Evolutionary conservation across 352 stramenopile genomes (phyloP), one percentile per base, ranked within the genome.

Genomic region (Pythium rishiriense): DNA sequence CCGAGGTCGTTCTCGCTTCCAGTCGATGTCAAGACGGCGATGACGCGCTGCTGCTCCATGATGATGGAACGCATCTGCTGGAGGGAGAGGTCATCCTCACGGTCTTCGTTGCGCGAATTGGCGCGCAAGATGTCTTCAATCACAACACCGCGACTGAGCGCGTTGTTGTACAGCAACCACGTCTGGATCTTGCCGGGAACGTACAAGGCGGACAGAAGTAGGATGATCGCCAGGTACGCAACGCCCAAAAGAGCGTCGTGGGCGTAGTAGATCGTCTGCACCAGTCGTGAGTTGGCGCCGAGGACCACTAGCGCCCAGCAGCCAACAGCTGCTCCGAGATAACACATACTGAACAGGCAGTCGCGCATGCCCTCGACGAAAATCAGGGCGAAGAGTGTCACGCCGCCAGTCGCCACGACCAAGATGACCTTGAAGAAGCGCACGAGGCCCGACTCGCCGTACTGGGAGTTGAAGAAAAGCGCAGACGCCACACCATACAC

Each of bases 91-190:
- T 81, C 73, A 45, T 81, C 73, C 47, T 81, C 73, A 25, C 60
- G 57, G 29, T 81, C 73, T n/a, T 81, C 60, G 49, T 72, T 59
- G 45, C 65, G 64, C 26, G 73, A 81, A 49, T 78, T 81, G 29
- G 73, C 62, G 5, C 73, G 70, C 22, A 98, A 70, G 65, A 98
- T 98, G 73, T 98, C 93, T 67, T 96, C 93, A 9, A 98, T 95
- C 24, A 98, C 94, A 26, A 98, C 91, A 64, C 96, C 93, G 24
- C 83, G 78, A n/a, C 86, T 97, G 17, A 98, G 69, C 11, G 94
- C 94, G 66, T 98, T 98, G 72, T 98, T 93, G 77, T 97, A 98
- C 10, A 98, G 75, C 33, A 98, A 71, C 92, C 91, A 98, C 26
- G 92, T 98, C 71, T 98, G 92, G 45, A 97, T 85, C 58, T 92